Conservation (phyloP, 2,329 filamentous ascomycete species). For the Colletotrichum tabaci region DNA sequence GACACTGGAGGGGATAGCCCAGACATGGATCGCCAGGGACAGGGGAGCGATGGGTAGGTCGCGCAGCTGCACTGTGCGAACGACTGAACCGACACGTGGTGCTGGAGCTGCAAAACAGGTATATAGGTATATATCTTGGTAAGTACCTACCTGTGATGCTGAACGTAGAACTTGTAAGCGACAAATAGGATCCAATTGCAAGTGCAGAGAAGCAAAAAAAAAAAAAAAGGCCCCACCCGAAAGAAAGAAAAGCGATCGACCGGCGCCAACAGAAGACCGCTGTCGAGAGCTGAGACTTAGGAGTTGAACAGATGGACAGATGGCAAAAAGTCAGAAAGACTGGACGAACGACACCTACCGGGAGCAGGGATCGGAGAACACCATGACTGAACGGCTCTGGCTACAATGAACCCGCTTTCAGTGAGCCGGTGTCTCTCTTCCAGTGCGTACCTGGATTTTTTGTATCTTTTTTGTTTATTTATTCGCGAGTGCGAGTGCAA, state of each 20-base stretch:
- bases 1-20: conserved; percentile 7
- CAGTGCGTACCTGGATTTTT: too few species aligned
- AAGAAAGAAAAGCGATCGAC: not conserved
- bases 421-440: conserved; percentile 11
- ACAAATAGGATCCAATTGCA: not conserved
- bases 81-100: too few species aligned
- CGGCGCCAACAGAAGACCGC: conserved; percentile 3
- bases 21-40: conserved; percentile 38
- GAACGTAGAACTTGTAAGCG: too few species aligned
- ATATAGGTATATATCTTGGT: too few species aligned
- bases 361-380: not conserved
- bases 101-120: not conserved
- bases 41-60: conserved; percentile 9
- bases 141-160: too few species aligned
- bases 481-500: not conserved
- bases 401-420: conserved; percentile 5
- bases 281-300: not conserved
- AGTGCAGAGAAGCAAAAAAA: conserved; percentile 11
- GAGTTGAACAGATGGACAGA: not conserved
- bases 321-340: conserved; percentile 1
- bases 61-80: conserved; percentile 25
- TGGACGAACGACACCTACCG: conserved; percentile 10
- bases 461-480: not conserved
- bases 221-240: too few species aligned
- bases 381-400: not conserved